Conservation (phyloP, 257 asterid species). For the Leptodermis oblonga region DNA sequence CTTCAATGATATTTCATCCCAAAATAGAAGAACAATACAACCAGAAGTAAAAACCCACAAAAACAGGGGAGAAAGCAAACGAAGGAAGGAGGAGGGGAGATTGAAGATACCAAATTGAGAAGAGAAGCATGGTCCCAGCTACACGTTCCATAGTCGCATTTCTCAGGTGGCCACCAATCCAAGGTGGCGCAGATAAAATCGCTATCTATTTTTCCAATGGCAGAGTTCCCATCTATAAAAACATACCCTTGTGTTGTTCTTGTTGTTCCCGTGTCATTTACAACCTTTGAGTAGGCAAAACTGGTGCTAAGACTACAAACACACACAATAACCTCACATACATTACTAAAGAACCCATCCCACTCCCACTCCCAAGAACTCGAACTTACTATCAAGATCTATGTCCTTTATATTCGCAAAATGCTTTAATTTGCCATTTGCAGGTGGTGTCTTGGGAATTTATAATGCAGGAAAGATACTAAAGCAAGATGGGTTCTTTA, state of each 20-base stretch:
- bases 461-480: background rate
- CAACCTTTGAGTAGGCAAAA: slow-evolving; percentile 23
- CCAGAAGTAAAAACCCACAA: background rate
- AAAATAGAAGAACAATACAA: background rate
- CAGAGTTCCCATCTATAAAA: slow-evolving; percentile 37
- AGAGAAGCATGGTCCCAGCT: slow-evolving; percentile 79
- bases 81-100: background rate
- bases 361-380: no score
- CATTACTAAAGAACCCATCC: slow-evolving; percentile 24
- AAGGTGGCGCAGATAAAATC: slow-evolving; percentile 76
- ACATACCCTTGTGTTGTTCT: slow-evolving; percentile 35
- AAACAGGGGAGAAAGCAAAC: background rate
- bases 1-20: slow-evolving; percentile 1
- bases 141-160: slow-evolving; percentile 82
- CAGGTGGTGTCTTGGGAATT: background rate
- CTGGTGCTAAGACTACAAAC: slow-evolving; percentile 22
- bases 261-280: slow-evolving; percentile 6
- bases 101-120: slow-evolving; percentile 57
- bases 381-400: slow-evolving; percentile 22
- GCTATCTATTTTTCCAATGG: slow-evolving; percentile 53
- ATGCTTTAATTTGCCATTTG: slow-evolving; percentile 4
- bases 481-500: background rate
- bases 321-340: slow-evolving; percentile 3
- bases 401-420: background rate
- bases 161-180: slow-evolving; percentile 96